Percentiles rank a stretch among this genome's conserved stretches.
Conservation (phyloP, 2,329 filamentous ascomycete genomes). For the Onygenales sp. region DNA sequence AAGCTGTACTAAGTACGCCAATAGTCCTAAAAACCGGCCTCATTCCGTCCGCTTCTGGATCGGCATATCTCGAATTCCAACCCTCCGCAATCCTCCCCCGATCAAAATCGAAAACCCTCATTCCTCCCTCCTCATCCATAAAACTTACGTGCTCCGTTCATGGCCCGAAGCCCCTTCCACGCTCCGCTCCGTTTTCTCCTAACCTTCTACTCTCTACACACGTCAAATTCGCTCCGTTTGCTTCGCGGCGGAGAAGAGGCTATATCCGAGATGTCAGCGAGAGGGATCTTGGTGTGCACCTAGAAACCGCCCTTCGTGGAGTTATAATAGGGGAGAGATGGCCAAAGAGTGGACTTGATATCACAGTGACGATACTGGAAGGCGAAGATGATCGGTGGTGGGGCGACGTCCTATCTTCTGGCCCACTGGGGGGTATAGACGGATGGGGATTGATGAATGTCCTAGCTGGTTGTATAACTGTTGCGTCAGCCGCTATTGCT, state of each 20-base stretch:
- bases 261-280: slow-evolving; percentile 81
- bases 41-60: slow-evolving; percentile 86
- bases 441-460: slow-evolving; percentile 89
- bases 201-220: slow-evolving; percentile 87
- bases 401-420: slow-evolving; percentile 43
- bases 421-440: slow-evolving; percentile 41
- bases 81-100: slow-evolving; percentile 39
- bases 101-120: slow-evolving; percentile 38
- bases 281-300: slow-evolving; percentile 78
- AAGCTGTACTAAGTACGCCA: neutral
- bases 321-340: slow-evolving; percentile 88
- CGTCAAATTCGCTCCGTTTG: slow-evolving; percentile 94
- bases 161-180: slow-evolving; percentile 80
- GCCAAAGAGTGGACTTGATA: slow-evolving; percentile 97
- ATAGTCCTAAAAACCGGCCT: slow-evolving; percentile 83
- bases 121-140: slow-evolving; percentile 54
- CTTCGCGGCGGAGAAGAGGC: slow-evolving; percentile 68
- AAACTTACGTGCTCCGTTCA: slow-evolving; percentile 92
- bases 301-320: slow-evolving; percentile 82
- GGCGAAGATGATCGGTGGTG: slow-evolving; percentile 74
- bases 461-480: slow-evolving; percentile 82
- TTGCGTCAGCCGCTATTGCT: slow-evolving; percentile 81
- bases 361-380: slow-evolving; percentile 86
- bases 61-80: slow-evolving; percentile 56
- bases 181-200: slow-evolving; percentile 83